phyloP scores from a whole-genome alignment of 2,329 filamentous ascomycete species.

The Laburnicola sp. region DNA sequence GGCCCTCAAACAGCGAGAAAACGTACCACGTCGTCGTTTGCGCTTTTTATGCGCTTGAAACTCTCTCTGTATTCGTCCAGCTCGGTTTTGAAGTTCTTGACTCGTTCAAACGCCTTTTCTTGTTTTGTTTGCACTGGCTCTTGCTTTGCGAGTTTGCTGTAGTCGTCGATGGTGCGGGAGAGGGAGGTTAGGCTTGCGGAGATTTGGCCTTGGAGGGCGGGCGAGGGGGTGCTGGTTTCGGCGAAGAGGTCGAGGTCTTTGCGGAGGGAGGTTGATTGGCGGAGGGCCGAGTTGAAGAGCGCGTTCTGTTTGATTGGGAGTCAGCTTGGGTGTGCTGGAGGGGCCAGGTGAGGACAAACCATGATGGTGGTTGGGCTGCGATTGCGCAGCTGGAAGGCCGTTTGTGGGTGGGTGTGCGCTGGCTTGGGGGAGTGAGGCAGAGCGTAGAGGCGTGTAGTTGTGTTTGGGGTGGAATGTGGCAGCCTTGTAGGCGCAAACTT shows the following conservation, averaged over 20 bases:
- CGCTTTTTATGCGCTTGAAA: slow-evolving; percentile 75
- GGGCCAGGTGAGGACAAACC: slow-evolving; percentile 19
- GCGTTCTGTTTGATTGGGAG: slow-evolving; percentile 63
- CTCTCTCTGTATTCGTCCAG: slow-evolving; percentile 77
- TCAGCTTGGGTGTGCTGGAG: neutral
- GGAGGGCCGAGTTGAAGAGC: slow-evolving; percentile 81
- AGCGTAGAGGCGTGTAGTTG: neutral
- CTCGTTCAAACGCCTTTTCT: slow-evolving; percentile 82
- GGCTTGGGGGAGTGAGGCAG: neutral
- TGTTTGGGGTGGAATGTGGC: slow-evolving; percentile 5
- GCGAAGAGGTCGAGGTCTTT: slow-evolving; percentile 74
- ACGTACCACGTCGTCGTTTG: slow-evolving; percentile 71
- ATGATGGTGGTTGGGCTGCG: slow-evolving; percentile 12
- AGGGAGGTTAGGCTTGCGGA: slow-evolving; percentile 70
- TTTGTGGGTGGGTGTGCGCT: neutral
- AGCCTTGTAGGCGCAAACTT: slow-evolving; percentile 24
- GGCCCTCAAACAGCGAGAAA: neutral
- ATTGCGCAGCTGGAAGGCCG: neutral
- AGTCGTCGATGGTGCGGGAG: slow-evolving; percentile 89
- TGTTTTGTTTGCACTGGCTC: slow-evolving; percentile 91
- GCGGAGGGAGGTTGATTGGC: slow-evolving; percentile 79
- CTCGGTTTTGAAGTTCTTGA: slow-evolving; percentile 83
- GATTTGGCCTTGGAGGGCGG: slow-evolving; percentile 61
- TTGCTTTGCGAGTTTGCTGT: slow-evolving; percentile 79
- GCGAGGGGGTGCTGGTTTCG: slow-evolving; percentile 60